Conservation (phyloP, 2,329 filamentous ascomycete genomes). For the Claviceps spartinae region DNA sequence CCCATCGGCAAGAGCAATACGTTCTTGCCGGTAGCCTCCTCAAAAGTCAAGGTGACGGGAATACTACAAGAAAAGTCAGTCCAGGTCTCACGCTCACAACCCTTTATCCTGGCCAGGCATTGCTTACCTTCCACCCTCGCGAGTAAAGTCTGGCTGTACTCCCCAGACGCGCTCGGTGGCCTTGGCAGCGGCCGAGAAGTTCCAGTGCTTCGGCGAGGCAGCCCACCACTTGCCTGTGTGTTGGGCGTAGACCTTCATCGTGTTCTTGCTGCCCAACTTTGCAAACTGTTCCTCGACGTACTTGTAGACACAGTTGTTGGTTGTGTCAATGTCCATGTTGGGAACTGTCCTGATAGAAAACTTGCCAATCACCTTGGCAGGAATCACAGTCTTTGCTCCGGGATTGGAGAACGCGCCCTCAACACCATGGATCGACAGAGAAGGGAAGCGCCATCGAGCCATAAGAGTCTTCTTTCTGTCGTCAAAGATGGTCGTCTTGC, state of each 20-base stretch:
- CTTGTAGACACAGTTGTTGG: slow-evolving; percentile 73
- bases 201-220: slow-evolving; percentile 95
- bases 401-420: slow-evolving; percentile 90
- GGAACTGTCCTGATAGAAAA: slow-evolving; percentile 97
- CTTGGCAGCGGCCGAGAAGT: slow-evolving; percentile 88
- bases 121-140: slow-evolving; percentile 80
- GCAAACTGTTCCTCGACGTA: slow-evolving; percentile 75
- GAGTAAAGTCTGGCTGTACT: slow-evolving; percentile 84
- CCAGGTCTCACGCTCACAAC: background rate
- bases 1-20: slow-evolving; percentile 93
- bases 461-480: slow-evolving; percentile 90
- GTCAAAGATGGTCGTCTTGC: slow-evolving; percentile 71
- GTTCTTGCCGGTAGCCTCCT: slow-evolving; percentile 96
- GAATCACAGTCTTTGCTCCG: slow-evolving; percentile 96
- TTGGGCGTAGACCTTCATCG: slow-evolving; percentile 62
- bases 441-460: slow-evolving; percentile 91
- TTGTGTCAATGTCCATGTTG: slow-evolving; percentile 86
- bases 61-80: slow-evolving; percentile 44
- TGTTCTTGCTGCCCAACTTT: slow-evolving; percentile 87
- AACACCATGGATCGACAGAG: slow-evolving; percentile 83
- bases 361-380: slow-evolving; percentile 94
- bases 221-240: slow-evolving; percentile 99
- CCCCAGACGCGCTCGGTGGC: slow-evolving; percentile 94
- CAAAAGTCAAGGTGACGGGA: slow-evolving; percentile 91
- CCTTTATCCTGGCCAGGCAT: slow-evolving; percentile 13